phyloP scores from a whole-genome alignment of 805 yeast genomes.

The Spathaspora sp. region DNA sequence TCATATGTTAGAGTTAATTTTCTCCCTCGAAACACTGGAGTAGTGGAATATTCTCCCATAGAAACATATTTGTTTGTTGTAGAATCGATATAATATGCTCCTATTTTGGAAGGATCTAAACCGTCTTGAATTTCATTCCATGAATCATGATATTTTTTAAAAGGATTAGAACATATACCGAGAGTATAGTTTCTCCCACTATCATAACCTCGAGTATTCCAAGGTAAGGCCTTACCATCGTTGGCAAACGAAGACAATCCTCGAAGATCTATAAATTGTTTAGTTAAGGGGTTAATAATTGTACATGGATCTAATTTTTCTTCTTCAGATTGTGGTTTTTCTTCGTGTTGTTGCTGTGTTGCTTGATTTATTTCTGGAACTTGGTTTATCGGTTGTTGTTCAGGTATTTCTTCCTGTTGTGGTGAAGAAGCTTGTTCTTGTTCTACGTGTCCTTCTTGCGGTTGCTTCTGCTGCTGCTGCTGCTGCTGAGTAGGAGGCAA shows the following conservation, averaged over 20 bases:
- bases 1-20: constrained; percentile 67
- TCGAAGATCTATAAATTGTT: constrained; percentile 51
- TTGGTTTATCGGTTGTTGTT: neutral
- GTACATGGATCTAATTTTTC: constrained; percentile 32
- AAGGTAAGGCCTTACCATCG: constrained; percentile 46
- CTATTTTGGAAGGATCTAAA: constrained; percentile 34
- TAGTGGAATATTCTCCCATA: constrained; percentile 54
- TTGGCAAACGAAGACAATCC: constrained; percentile 45
- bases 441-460: neutral
- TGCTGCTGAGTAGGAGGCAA: no score
- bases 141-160: constrained; percentile 40
- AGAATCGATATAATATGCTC: constrained; percentile 43
- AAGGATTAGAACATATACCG: constrained; percentile 46
- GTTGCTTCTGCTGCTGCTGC: neutral
- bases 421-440: neutral
- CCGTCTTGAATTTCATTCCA: constrained; percentile 36
- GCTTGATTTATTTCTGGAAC: neutral
- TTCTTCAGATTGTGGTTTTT: constrained; percentile 8
- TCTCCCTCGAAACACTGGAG: constrained; percentile 68
- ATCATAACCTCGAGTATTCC: constrained; percentile 71
- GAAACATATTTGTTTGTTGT: constrained; percentile 33
- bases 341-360: neutral
- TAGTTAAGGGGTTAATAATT: constrained; percentile 33
- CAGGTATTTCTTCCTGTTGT: neutral
- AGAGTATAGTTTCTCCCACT: constrained; percentile 63